Base-by-base conservation (phyloP, 495 filamentous ascomycete species). In the Podospora sp. region DNA sequence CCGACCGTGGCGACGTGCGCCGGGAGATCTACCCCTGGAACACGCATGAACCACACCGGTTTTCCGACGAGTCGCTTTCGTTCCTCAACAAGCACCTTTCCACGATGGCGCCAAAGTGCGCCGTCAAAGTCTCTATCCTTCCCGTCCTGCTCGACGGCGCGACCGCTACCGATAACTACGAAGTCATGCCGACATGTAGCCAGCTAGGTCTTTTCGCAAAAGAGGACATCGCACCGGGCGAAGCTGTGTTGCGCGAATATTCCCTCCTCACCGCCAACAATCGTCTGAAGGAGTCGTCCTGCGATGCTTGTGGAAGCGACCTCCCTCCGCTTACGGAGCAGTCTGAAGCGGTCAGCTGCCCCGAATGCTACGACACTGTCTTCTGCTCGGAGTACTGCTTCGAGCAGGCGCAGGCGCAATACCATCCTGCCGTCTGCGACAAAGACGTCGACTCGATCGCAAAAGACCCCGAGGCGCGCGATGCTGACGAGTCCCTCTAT, bases 21-120 rank as follows among this genome's bases (percentile, higher is more conserved):
- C 84, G 95, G 20, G 91, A 98, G 72, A 82, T 97, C 18, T 99
- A 99, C 76, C 91, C 93, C 16, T 99, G 95, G 95, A 98, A 98
- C 75, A 72, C 81, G 22, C 84, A 95, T 71, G 96, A 99, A 72
- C 93, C 93, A 0, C 88, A 98, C 75, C 87, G 95, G 57, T 91
- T 92, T 70, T 86, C 88, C 0, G 78, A 86, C 6, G 86, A 90
- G 65, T 90, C 86, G 2, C 77, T 98, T 20, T 70, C 78, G 0
- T 78, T 87, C 22, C 77, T 97, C 35, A 97, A 97, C 74, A 71
- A 78, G 33, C 77, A 87, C 67, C 81, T 97, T 66, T 73, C 79
- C 18, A 78, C 79, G 0, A 85, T 90, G 14, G 92, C 92, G 7
- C 89, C 91, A 0, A 88, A 88, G 65, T 85, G 86, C 65, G 90